Conservation (phyloP, 225 moss, liverwort and hornwort genomes). For the Pseudisothecium myosuroides region DNA sequence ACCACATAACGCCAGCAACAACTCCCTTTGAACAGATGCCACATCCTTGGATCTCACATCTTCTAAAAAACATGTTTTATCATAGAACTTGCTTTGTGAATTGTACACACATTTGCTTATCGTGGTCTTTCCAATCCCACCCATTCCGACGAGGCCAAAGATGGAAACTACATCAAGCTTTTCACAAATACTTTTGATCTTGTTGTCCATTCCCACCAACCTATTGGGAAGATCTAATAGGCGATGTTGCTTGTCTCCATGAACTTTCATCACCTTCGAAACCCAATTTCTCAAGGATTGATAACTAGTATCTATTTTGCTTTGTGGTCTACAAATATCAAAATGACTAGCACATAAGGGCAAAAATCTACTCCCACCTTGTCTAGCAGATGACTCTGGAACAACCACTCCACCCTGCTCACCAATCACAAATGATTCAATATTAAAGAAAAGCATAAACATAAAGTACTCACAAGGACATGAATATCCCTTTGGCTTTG, state of each 20-base stretch:
- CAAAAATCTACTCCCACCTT: neutral
- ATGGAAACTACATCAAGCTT: neutral
- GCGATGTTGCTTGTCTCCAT: rapidly evolving
- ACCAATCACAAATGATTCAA: neutral
- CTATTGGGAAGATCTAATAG: neutral
- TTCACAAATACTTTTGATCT: neutral
- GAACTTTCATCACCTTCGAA: neutral
- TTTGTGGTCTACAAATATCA: neutral
- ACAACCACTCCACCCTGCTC: neutral
- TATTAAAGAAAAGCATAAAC: neutral
- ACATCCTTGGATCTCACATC: neutral
- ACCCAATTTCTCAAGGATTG: neutral
- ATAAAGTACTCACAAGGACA: neutral
- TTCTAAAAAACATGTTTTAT: neutral
- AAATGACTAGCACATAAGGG: neutral
- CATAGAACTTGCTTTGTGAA: neutral
- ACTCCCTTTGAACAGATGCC: neutral
- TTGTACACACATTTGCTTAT: neutral
- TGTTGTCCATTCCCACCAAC: neutral
- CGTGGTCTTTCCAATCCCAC: neutral
- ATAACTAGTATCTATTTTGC: neutral
- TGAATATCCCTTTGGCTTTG: too few relatives aligned
- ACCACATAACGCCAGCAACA: neutral
- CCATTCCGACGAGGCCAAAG: neutral
- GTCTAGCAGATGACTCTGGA: neutral